Evolutionary conservation across 805 yeast species (phyloP).

Genomic region (Kluyveromyces starmeri): DNA sequence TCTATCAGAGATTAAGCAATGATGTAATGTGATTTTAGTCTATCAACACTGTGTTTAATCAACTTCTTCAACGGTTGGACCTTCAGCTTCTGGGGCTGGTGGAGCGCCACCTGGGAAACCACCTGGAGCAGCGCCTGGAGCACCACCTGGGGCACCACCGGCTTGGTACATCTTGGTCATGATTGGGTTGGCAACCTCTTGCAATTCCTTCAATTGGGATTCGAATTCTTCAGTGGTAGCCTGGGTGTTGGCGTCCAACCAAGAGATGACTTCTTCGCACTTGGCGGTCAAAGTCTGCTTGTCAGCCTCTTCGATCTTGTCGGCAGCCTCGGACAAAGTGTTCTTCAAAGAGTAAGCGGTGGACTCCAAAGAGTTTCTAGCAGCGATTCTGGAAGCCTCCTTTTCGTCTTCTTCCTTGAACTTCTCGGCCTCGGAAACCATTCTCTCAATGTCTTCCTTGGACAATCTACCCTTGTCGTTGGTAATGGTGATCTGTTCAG

Average conservation of each 20-base stretch:
- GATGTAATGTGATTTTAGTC: too few species aligned
- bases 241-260: slow-evolving; percentile 90
- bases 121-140: slow-evolving; percentile 58
- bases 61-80: slow-evolving; percentile 78
- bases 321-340: slow-evolving; percentile 67
- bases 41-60: slow-evolving; percentile 38
- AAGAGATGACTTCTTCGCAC: slow-evolving; percentile 73
- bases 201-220: slow-evolving; percentile 94
- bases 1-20: too few species aligned
- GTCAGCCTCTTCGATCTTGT: slow-evolving; percentile 68
- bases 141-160: slow-evolving; percentile 72
- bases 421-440: slow-evolving; percentile 97
- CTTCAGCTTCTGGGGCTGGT: slow-evolving; percentile 51
- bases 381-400: slow-evolving; percentile 86
- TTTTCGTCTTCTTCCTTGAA: slow-evolving; percentile 94
- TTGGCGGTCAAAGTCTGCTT: slow-evolving; percentile 70
- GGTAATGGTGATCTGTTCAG: slow-evolving; percentile 94
- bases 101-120: slow-evolving; percentile 62
- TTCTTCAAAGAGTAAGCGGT: slow-evolving; percentile 91
- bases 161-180: slow-evolving; percentile 94
- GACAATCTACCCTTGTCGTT: slow-evolving; percentile 98
- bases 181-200: slow-evolving; percentile 93
- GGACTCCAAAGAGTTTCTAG: slow-evolving; percentile 95
- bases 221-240: slow-evolving; percentile 89
- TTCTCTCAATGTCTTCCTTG: slow-evolving; percentile 94